Base-by-base conservation (phyloP, 2,329 filamentous ascomycete genomes). In the Triangularia setosa region DNA sequence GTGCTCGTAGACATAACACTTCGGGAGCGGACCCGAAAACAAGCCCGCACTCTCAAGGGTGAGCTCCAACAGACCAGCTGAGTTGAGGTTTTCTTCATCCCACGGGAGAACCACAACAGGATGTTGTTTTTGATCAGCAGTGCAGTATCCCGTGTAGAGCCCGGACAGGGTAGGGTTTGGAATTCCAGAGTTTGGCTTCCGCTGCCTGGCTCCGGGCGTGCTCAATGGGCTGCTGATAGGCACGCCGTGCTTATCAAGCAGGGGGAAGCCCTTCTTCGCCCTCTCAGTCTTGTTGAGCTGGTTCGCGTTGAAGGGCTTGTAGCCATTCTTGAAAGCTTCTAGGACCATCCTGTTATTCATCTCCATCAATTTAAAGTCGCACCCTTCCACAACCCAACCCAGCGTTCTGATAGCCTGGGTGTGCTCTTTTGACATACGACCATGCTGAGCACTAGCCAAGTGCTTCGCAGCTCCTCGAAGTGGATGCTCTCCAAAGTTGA, bases 391-490 rank as follows among this genome's bases (percentile, higher is more conserved):
- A 9, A 68, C 69, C 57, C 76, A 73, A 4, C 78, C 78, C 3
- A 79, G 71, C 1, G 65, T 58, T 48, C 71, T 64, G 1, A 79
- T 66, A 4, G 77, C 77, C 16, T 66, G 58, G 2, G 67, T 66
- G 18, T 72, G 65, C 12, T 72, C 73, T 55, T 75, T 78, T 1
- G 70, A 65, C 27, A 71, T 69, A 27, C 70, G 62, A 7, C 71
- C 72, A 40, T 79, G 78, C 14, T 69, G 60, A 4, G 65, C 64
- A 21, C 74, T 71, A 48, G 72, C 71, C 0, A 80, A 67, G 57
- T 80, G 78, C 61, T 78, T 79, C 0, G 76, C 77, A 1, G 77
- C 78, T 18, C 77, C 78, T 6, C 65, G 60, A 1, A 79, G 63
- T 0, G 77, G 73, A 33, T 74, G 73, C 11, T 63, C 63, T 11